Evolutionary conservation across 148 eudicot genomes (phyloP).

Genomic region (Spergularia marina): DNA sequence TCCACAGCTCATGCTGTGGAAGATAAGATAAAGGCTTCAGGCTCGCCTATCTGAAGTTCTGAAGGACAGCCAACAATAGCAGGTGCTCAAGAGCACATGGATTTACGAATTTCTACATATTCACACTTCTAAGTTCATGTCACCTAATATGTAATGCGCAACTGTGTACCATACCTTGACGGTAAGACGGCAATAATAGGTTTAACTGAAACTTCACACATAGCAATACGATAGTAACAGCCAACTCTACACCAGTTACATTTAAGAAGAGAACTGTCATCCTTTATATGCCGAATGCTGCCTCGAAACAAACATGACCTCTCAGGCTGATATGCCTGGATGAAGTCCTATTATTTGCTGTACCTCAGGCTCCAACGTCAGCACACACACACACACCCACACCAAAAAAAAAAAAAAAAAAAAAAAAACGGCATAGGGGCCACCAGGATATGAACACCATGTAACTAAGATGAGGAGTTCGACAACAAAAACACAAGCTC

Average conservation of each 20-base stretch:
- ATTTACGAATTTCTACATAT: background rate
- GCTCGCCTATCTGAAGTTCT: background rate
- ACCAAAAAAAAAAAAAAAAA: too few relatives aligned
- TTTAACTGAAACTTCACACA: background rate
- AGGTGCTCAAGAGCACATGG: background rate
- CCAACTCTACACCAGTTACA: background rate
- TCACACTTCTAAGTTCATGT: background rate
- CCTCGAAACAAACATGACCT: background rate
- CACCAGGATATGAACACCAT: background rate
- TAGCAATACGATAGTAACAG: background rate
- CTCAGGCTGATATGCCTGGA: too few relatives aligned
- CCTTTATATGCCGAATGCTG: background rate
- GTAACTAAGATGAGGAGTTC: background rate
- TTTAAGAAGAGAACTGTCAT: background rate
- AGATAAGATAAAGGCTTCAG: background rate
- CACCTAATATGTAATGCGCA: background rate
- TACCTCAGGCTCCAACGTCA: too few relatives aligned
- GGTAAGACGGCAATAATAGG: background rate
- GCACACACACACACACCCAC: too few relatives aligned
- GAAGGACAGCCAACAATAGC: background rate
- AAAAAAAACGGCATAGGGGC: background rate
- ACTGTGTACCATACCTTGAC: background rate
- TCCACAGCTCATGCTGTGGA: background rate
- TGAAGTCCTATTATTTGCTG: too few relatives aligned
- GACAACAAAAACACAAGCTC: background rate